phyloP scores from a whole-genome alignment of 2,329 filamentous ascomycete species.

The Orbilia brochopaga region DNA sequence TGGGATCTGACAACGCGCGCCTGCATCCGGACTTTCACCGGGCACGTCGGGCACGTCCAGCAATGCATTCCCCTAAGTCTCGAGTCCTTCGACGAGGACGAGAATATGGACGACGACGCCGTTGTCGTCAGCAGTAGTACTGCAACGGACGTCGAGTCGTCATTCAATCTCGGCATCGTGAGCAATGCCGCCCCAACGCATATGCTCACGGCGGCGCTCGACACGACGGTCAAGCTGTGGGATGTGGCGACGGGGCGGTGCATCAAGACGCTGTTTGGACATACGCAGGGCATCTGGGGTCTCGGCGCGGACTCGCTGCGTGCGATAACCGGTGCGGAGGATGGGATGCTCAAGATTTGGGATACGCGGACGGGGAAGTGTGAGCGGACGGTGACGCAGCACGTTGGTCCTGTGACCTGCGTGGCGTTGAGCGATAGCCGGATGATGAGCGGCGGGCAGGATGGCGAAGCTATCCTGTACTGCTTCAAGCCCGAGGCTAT shows the following conservation, averaged over 20 bases:
- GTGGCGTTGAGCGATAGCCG: slow-evolving; percentile 87
- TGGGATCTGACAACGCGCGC: slow-evolving; percentile 88
- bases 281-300: slow-evolving; percentile 95
- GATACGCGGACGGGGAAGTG: slow-evolving; percentile 89
- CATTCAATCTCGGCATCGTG: slow-evolving; percentile 56
- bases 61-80: slow-evolving; percentile 64
- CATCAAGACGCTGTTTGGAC: slow-evolving; percentile 91
- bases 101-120: slow-evolving; percentile 62
- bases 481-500: slow-evolving; percentile 65
- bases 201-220: slow-evolving; percentile 89
- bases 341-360: slow-evolving; percentile 95
- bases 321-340: slow-evolving; percentile 86
- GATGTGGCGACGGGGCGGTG: slow-evolving; percentile 81
- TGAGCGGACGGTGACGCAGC: slow-evolving; percentile 88
- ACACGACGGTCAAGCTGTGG: slow-evolving; percentile 91
- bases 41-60: slow-evolving; percentile 94
- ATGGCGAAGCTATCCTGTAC: slow-evolving; percentile 86
- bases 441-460: slow-evolving; percentile 90
- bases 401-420: slow-evolving; percentile 89
- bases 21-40: slow-evolving; percentile 78
- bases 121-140: slow-evolving; percentile 68
- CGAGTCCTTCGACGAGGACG: slow-evolving; percentile 57
- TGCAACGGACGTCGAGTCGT: slow-evolving; percentile 57
- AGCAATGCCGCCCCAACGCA: slow-evolving; percentile 82
- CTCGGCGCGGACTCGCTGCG: slow-evolving; percentile 86